Evolutionary conservation across 768 basidiomycete genomes (phyloP).

Genomic region (Dentipellis fragilis): DNA sequence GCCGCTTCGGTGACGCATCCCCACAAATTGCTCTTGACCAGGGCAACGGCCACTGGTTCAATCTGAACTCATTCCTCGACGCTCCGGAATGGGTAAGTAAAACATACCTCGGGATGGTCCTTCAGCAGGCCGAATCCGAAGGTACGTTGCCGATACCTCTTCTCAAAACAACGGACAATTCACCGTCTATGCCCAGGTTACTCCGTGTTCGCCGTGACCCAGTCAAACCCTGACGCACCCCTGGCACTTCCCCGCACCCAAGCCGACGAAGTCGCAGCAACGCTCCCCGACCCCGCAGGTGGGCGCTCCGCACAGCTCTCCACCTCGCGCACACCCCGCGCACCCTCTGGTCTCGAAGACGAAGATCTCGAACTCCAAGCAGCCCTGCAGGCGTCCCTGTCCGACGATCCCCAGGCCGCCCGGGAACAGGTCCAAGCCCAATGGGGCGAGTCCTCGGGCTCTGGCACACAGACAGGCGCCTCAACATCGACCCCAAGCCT

Average conservation of each 20-base stretch:
- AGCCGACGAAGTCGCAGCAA: conserved; percentile 62
- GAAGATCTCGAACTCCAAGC: conserved; percentile 86
- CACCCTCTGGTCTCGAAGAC: conserved; percentile 45
- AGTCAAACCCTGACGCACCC: conserved; percentile 43
- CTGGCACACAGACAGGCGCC: neutral
- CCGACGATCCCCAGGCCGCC: conserved; percentile 14
- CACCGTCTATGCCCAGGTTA: conserved; percentile 42
- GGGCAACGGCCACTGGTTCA: conserved; percentile 74
- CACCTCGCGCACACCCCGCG: conserved; percentile 1
- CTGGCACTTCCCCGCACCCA: conserved; percentile 53
- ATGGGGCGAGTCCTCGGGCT: neutral
- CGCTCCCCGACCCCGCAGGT: conserved; percentile 45
- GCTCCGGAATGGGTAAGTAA: conserved; percentile 77
- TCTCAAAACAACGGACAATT: neutral
- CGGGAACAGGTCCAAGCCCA: neutral
- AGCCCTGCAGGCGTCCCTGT: conserved; percentile 75
- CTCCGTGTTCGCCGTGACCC: conserved; percentile 70
- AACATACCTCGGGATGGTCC: conserved; percentile 74
- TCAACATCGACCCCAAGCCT: neutral
- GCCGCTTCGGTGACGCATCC: conserved; percentile 58
- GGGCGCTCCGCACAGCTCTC: conserved; percentile 13
- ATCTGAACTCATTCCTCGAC: conserved; percentile 67
- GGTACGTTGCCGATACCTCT: conserved; percentile 32
- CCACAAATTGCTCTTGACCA: conserved; percentile 25
- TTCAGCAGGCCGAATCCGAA: conserved; percentile 80